Conservation (phyloP, 805 yeast species). For the Suhomyces sp. region DNA sequence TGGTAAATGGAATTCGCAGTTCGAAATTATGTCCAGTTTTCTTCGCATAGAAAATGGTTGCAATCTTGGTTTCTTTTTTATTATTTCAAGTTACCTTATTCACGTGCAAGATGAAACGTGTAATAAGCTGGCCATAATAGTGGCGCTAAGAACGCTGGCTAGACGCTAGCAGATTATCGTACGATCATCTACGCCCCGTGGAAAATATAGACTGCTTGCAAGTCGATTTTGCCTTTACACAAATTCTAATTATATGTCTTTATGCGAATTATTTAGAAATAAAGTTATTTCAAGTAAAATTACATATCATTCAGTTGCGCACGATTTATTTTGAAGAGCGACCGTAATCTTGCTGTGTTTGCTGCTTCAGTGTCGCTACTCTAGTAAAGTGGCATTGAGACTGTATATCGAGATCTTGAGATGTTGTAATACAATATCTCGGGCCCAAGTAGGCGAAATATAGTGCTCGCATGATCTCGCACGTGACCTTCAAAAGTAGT, state of each 20-base stretch:
- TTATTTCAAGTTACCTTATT: neutral
- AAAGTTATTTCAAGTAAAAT: neutral
- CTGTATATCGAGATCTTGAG: neutral
- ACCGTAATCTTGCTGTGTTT: neutral
- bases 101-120: neutral
- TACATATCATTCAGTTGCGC: neutral
- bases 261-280: neutral
- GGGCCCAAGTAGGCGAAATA: neutral
- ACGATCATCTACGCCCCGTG: neutral
- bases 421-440: neutral
- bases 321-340: neutral
- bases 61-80: neutral
- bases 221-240: neutral
- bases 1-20: neutral
- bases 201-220: neutral
- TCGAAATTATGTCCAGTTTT: neutral
- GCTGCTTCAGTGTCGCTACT: neutral
- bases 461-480: neutral
- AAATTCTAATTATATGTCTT: neutral
- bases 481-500: neutral
- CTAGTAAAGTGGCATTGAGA: neutral
- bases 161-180: neutral
- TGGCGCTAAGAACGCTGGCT: neutral
- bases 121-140: neutral
- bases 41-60: neutral